These are phyloP conservation scores for Rhodotorula sp. DNA, from an alignment of 1,284 basidiomycete genomes.

Conservation along the genomic window DNA sequence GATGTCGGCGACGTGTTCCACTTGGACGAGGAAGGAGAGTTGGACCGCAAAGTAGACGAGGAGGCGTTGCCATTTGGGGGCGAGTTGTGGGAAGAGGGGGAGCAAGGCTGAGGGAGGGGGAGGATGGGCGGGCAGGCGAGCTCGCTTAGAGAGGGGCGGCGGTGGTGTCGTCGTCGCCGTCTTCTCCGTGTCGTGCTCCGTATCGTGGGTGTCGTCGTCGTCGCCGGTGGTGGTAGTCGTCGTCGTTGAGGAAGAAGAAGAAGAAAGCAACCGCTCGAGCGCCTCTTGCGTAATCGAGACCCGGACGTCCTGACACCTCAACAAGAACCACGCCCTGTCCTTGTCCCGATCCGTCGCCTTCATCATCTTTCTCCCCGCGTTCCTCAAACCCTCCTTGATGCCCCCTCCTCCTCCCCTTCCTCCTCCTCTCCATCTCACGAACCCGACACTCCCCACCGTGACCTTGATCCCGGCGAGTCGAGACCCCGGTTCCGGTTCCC, in stretches of 20 bases:
- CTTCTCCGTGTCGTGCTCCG: neutral
- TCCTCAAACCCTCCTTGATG: neutral
- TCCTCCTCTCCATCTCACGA: conserved; percentile 11
- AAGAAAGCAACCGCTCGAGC: neutral
- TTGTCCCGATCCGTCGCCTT: neutral
- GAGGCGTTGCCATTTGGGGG: conserved; percentile 6
- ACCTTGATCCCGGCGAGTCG: neutral
- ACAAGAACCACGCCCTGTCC: conserved; percentile 13
- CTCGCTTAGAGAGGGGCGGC: too few species aligned
- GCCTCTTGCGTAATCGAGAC: conserved; percentile 3
- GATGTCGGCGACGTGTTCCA: conserved; percentile 12
- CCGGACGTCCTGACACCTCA: conserved; percentile 12
- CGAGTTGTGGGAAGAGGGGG: neutral
- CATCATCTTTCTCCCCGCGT: neutral
- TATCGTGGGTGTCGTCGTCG: neutral
- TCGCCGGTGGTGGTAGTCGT: neutral
- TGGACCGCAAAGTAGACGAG: conserved; percentile 20
- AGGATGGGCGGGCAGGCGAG: neutral
- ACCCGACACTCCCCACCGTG: conserved; percentile 7
- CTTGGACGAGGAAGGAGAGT: conserved; percentile 8
- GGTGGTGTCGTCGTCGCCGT: too few species aligned
- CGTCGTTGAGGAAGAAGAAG: neutral
- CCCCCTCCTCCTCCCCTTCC: neutral
- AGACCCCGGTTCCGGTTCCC: neutral
- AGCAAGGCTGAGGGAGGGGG: neutral